These are phyloP conservation scores for Pythium utonaiense DNA, from an alignment of 352 stramenopile genomes.

Conservation along the genomic window DNA sequence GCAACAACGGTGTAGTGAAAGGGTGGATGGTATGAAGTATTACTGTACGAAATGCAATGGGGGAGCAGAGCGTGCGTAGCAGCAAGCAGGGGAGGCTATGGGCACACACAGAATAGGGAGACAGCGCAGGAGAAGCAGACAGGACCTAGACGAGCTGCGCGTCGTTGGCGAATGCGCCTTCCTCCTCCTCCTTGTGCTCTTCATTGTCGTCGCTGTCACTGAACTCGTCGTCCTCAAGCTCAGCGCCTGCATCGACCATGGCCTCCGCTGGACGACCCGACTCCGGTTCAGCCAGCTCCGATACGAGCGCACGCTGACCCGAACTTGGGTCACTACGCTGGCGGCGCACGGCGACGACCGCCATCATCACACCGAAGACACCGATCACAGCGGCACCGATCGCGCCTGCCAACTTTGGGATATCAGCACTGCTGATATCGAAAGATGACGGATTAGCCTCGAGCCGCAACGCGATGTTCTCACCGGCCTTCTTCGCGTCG, in stretches of 20 bases:
- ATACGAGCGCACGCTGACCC: constrained; percentile 13
- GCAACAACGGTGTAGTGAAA: too few relatives aligned
- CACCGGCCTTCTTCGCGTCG: constrained; percentile 5
- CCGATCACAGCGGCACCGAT: constrained; percentile 18
- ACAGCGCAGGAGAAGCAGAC: not conserved
- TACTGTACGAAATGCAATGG: constrained; percentile 1
- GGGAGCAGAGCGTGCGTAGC: not conserved
- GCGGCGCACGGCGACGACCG: constrained; percentile 16
- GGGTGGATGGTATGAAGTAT: not conserved
- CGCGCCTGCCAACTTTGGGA: constrained; percentile 2
- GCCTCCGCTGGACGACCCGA: not conserved
- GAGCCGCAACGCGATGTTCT: constrained; percentile 11
- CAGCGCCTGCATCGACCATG: constrained; percentile 5
- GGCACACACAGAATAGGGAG: constrained; percentile 1
- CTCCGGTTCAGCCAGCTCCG: constrained; percentile 17
- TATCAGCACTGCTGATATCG: constrained; percentile 11
- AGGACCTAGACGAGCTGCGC: constrained; percentile 12
- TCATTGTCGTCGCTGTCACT: constrained; percentile 10
- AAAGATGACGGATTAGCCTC: constrained; percentile 19
- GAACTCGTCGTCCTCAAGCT: constrained; percentile 12
- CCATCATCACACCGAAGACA: constrained; percentile 19
- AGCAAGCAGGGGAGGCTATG: not conserved
- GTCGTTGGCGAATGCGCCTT: constrained; percentile 29
- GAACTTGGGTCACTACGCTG: constrained; percentile 9
- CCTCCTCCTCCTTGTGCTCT: constrained; percentile 16